Base-by-base conservation (phyloP, 306 rosid species). In the Quercus dentata region DNA sequence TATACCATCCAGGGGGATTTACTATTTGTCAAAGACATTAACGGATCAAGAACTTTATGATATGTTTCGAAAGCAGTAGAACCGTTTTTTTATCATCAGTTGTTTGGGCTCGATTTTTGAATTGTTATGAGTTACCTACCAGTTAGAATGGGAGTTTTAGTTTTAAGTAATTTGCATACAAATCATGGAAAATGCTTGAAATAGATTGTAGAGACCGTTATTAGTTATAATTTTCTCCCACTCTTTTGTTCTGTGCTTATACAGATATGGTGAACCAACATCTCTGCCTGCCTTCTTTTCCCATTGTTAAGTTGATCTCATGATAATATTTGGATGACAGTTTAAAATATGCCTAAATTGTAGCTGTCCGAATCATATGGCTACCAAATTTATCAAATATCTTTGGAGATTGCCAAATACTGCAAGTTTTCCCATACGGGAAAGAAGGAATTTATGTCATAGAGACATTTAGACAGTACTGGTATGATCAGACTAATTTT, bases 1-100 rank as follows among this genome's bases (percentile, higher is more conserved):
- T 91, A 91, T 73, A 91, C 90, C 72, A 88, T 85, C 81, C 92
- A 91, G 23, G 95, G 95, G 35, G 95, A 91, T 68, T 91, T 82
- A 91, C 76, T 77, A 14, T 17, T 67, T 2, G 14, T 65, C 3
- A 19, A 33, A 62, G 69, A 5, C 69, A 12, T 3, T 1, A 67
- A 25, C 19, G 7, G 51, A 7, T 30, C 11, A 8, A 63, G 69
- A 15, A 59, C 31, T 14, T 64, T 64, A 35, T 5, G 70, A 14
- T 19, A 3, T 1, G 38, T 5, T 67, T 67, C 2, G 4, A 18
- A 3, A 33, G 33, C 41, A 67, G 71, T 67, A 14, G 71, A 67
- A 33, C 25, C 51, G 0, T 1, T 8, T 3, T 18, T 67, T 18
- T 4, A 9, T 35, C 25, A 19, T 17, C 17, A 19, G 71, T 65